Evolutionary conservation across 106 monocot species (phyloP).

Genomic region (Dioscorea dumetorum): DNA sequence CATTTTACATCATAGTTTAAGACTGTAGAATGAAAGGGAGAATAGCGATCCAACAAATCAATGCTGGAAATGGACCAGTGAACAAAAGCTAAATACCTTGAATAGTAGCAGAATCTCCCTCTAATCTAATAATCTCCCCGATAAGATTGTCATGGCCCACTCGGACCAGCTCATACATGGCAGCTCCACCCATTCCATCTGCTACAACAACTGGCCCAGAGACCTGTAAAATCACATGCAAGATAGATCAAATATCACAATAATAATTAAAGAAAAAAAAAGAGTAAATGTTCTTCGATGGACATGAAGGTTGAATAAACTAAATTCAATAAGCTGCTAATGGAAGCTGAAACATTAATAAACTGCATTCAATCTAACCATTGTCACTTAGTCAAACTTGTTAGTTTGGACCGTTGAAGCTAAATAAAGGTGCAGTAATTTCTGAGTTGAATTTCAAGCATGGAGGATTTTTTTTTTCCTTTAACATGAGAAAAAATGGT

Average conservation of each 20-base stretch:
- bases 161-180: conserved; percentile 98
- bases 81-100: conserved; percentile 38
- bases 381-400: too few relatives aligned
- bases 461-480: too few relatives aligned
- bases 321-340: too few relatives aligned
- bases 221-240: conserved; percentile 33
- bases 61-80: not conserved
- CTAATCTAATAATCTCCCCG: conserved; percentile 96
- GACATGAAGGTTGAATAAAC: not conserved
- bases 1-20: not conserved
- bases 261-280: not conserved
- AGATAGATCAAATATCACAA: not conserved
- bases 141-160: conserved; percentile 98
- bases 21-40: not conserved
- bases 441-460: too few relatives aligned
- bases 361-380: too few relatives aligned
- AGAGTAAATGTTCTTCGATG: not conserved
- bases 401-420: too few relatives aligned
- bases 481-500: too few relatives aligned
- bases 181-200: conserved; percentile 99
- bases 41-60: not conserved
- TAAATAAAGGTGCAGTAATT: too few relatives aligned
- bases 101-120: conserved; percentile 98
- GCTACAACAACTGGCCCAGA: conserved; percentile 99
- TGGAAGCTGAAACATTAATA: too few relatives aligned